Percentiles rank a stretch among this genome's conserved stretches.
Conservation (phyloP, 208 protist genomes). For the Trypanosoma conorhini region DNA sequence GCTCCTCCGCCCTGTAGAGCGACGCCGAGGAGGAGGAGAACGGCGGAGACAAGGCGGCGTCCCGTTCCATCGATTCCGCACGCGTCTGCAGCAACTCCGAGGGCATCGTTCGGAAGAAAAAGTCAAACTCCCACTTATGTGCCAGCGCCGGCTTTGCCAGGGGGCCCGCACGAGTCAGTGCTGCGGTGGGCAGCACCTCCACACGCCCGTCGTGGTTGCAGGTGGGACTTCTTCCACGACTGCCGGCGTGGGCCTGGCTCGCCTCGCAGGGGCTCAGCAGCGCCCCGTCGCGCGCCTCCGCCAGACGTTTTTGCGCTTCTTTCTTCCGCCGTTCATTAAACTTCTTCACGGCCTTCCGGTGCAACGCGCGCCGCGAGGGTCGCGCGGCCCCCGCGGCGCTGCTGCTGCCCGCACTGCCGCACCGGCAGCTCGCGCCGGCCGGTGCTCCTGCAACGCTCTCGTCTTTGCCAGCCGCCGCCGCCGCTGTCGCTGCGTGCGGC, state of each 20-base stretch:
- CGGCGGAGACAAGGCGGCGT: background rate
- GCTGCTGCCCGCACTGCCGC: background rate
- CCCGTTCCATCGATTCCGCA: background rate
- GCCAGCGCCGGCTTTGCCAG: constrained; percentile 1
- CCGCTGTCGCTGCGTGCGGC: background rate
- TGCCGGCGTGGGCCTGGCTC: background rate
- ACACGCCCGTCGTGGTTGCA: background rate
- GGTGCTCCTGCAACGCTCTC: background rate
- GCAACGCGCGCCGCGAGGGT: constrained; percentile 45
- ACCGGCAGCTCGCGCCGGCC: background rate
- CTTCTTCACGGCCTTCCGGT: constrained; percentile 74
- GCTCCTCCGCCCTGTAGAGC: constrained; percentile 38
- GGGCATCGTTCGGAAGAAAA: constrained; percentile 46
- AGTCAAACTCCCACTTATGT: constrained; percentile 54
- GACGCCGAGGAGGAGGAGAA: constrained; percentile 18
- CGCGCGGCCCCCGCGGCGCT: background rate
- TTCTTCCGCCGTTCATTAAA: constrained; percentile 60
- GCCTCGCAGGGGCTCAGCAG: constrained; percentile 35
- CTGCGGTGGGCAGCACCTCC: background rate
- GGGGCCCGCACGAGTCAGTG: background rate
- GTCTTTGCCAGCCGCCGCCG: background rate
- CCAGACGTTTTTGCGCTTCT: constrained; percentile 35
- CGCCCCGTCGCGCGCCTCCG: constrained; percentile 51
- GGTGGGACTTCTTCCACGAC: background rate
- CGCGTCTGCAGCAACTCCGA: constrained; percentile 17